These are phyloP conservation scores for Neostapfia colusana DNA, from an alignment of 176 grass and related monocot species.

Conservation along the genomic window DNA sequence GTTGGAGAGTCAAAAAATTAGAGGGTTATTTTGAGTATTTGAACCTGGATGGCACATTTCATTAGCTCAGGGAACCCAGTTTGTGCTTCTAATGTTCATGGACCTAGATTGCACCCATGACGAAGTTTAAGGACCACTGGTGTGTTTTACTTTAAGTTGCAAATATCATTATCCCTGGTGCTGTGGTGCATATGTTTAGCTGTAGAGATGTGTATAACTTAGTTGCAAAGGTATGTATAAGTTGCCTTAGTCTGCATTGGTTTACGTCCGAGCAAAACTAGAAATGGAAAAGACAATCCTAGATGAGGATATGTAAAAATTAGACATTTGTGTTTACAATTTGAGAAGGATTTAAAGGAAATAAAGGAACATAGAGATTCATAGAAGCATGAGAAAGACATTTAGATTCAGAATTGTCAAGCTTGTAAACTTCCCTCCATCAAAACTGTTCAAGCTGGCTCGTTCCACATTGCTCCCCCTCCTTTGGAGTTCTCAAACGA, in stretches of 20 bases:
- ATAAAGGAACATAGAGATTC: not conserved
- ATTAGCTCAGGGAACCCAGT: not conserved
- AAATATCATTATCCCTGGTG: not conserved
- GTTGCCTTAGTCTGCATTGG: not conserved
- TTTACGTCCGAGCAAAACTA: not conserved
- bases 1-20: not conserved
- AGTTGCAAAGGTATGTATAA: not conserved
- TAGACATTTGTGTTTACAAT: constrained; percentile 7
- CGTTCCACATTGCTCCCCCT: not conserved
- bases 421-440: too few relatives aligned
- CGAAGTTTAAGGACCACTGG: too few relatives aligned
- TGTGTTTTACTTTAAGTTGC: not conserved
- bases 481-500: not conserved
- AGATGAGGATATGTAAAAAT: not conserved
- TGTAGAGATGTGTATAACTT: not conserved
- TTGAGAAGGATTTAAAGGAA: not conserved
- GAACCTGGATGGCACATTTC: too few relatives aligned
- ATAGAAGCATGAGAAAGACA: not conserved
- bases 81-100: not conserved
- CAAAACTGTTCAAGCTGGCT: not conserved
- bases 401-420: not conserved
- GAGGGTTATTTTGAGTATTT: not conserved
- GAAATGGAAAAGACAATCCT: not conserved
- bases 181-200: not conserved
- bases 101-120: not conserved